phyloP scores from a whole-genome alignment of 2,329 filamentous ascomycete genomes.

The Massarina eburnea region DNA sequence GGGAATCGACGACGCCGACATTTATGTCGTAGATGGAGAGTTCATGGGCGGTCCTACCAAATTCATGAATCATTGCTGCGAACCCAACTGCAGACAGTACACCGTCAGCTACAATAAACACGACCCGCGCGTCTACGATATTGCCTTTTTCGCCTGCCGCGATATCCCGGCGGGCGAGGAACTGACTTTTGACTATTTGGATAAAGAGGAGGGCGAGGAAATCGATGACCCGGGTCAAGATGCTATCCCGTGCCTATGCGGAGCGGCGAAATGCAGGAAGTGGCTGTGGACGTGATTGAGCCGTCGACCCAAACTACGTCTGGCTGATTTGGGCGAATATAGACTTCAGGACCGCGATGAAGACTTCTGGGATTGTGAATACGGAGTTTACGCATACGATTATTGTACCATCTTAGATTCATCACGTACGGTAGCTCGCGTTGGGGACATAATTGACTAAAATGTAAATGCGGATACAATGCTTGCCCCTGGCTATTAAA shows the following conservation, averaged over 20 bases:
- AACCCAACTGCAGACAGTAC: constrained; percentile 78
- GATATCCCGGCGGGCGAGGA: constrained; percentile 68
- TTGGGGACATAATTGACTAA: too few relatives aligned
- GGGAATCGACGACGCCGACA: constrained; percentile 47
- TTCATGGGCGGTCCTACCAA: constrained; percentile 76
- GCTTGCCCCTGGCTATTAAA: neutral
- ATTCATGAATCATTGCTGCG: constrained; percentile 82
- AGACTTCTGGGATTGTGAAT: too few relatives aligned
- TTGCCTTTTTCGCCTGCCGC: constrained; percentile 72
- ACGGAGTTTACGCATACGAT: too few relatives aligned
- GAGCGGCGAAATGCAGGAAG: constrained; percentile 66
- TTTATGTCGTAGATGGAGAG: constrained; percentile 64
- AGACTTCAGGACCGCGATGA: too few relatives aligned
- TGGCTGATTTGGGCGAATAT: too few relatives aligned
- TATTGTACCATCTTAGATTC: too few relatives aligned
- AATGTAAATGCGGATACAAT: too few relatives aligned
- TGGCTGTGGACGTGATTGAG: constrained; percentile 65
- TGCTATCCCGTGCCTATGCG: constrained; percentile 55
- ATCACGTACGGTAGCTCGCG: too few relatives aligned
- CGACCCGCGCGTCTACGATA: constrained; percentile 72
- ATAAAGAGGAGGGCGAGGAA: constrained; percentile 56
- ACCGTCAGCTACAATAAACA: constrained; percentile 76
- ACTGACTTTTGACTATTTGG: constrained; percentile 78
- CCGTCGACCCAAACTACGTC: too few relatives aligned
- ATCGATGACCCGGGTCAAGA: constrained; percentile 48